A percentile compares a stretch with the other conserved stretches of the same genome.
These are phyloP conservation scores for Macrophomina pseudophaseolina DNA, from an alignment of 2,329 filamentous ascomycete species.

Conservation along the genomic window DNA sequence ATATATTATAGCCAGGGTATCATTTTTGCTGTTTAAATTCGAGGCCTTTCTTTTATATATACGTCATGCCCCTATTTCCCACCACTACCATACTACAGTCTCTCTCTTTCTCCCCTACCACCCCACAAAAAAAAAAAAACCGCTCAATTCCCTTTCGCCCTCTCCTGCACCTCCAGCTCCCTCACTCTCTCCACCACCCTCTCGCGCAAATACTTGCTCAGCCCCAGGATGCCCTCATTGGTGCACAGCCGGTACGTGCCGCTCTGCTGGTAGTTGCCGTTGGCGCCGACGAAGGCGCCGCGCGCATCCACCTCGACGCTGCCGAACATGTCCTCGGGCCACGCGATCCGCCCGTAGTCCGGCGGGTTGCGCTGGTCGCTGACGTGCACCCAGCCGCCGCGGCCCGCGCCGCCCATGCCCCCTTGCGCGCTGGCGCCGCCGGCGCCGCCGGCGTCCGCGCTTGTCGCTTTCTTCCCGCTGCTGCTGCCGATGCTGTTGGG, in stretches of 20 bases:
- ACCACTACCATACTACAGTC: too few species aligned
- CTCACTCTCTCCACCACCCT: conserved; percentile 55
- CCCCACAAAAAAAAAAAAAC: too few species aligned
- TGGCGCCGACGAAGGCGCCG: conserved; percentile 61
- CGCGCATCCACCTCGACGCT: conserved; percentile 65
- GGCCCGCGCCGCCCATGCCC: conserved; percentile 61
- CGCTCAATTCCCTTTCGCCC: not conserved
- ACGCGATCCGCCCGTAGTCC: conserved; percentile 68
- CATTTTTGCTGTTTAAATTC: not conserved
- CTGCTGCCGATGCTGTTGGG: conserved; percentile 27
- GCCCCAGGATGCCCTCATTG: conserved; percentile 61
- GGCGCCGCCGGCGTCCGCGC: conserved; percentile 58
- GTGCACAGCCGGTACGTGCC: conserved; percentile 68
- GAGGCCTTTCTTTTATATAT: not conserved
- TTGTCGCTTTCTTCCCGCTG: conserved; percentile 49
- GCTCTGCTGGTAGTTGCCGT: conserved; percentile 64
- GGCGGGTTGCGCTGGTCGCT: conserved; percentile 64
- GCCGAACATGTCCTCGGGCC: conserved; percentile 70
- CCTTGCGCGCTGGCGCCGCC: conserved; percentile 64
- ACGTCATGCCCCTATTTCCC: not conserved
- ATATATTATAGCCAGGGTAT: not conserved
- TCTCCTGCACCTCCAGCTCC: conserved; percentile 33
- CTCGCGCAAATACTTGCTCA: conserved; percentile 55
- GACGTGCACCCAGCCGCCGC: conserved; percentile 68
- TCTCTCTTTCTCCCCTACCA: not conserved